Evolutionary conservation across 2,329 filamentous ascomycete genomes (phyloP).

Genomic region (Hyphodiscus sp.): DNA sequence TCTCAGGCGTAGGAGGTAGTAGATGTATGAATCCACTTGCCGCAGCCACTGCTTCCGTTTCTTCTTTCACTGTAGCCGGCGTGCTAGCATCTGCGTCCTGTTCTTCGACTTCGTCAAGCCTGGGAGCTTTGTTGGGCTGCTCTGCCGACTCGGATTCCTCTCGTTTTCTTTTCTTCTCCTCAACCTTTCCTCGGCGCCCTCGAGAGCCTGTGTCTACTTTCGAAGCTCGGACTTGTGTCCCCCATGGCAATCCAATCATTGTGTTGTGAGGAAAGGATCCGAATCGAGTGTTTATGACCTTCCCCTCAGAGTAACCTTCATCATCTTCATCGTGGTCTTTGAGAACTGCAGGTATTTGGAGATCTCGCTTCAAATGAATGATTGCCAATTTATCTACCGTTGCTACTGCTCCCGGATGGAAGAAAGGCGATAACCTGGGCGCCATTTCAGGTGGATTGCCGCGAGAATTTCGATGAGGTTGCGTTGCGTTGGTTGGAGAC

Average conservation of each 20-base stretch:
- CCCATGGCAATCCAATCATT: slow-evolving; percentile 75
- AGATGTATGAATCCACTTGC: slow-evolving; percentile 71
- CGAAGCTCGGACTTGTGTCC: slow-evolving; percentile 83
- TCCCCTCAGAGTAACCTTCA: slow-evolving; percentile 68
- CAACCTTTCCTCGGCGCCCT: slow-evolving; percentile 63
- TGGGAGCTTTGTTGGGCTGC: slow-evolving; percentile 6
- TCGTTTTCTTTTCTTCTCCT: slow-evolving; percentile 41
- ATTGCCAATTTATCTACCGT: slow-evolving; percentile 66
- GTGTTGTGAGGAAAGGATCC: slow-evolving; percentile 83
- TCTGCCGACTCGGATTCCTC: slow-evolving; percentile 30
- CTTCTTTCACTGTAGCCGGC: slow-evolving; percentile 26
- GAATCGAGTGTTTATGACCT: slow-evolving; percentile 85
- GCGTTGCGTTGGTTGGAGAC: neutral
- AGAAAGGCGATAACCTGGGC: slow-evolving; percentile 61
- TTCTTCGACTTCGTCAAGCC: slow-evolving; percentile 9
- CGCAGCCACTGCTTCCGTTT: slow-evolving; percentile 47
- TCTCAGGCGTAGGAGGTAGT: slow-evolving; percentile 71
- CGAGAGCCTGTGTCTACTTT: slow-evolving; percentile 87
- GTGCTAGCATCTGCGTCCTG: slow-evolving; percentile 32
- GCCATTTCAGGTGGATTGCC: slow-evolving; percentile 17
- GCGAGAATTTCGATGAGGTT: neutral
- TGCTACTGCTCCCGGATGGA: slow-evolving; percentile 61
- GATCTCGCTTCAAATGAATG: slow-evolving; percentile 82
- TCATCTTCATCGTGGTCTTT: slow-evolving; percentile 54
- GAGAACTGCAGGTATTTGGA: slow-evolving; percentile 69